Conservation (phyloP, 306 rosid genomes). For the Cucumis sativus region Cucumber_9930_V3 NC_026657.2:12238001-12238500, state of each 20-base stretch:
- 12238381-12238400: background rate
- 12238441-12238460: background rate
- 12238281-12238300: background rate
- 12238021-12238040: no score
- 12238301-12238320: background rate
- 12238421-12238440: background rate
- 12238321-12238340: background rate
- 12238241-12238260: background rate
- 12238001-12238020: no score
- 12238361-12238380: conserved; percentile 7
- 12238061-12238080: no score
- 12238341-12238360: background rate
- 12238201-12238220: background rate
- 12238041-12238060: no score
- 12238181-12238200: background rate
- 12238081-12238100: no score
- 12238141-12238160: no score
- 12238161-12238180: no score
- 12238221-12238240: background rate
- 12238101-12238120: no score
- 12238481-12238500: background rate
- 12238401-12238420: conserved; percentile 7
- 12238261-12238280: background rate
- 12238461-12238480: background rate
- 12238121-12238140: no score